A percentile compares a stretch with the other conserved stretches of the same genome.
Evolutionary conservation across 2,329 filamentous ascomycete species (phyloP).

Genomic region (Diaporthe helianthi): DNA sequence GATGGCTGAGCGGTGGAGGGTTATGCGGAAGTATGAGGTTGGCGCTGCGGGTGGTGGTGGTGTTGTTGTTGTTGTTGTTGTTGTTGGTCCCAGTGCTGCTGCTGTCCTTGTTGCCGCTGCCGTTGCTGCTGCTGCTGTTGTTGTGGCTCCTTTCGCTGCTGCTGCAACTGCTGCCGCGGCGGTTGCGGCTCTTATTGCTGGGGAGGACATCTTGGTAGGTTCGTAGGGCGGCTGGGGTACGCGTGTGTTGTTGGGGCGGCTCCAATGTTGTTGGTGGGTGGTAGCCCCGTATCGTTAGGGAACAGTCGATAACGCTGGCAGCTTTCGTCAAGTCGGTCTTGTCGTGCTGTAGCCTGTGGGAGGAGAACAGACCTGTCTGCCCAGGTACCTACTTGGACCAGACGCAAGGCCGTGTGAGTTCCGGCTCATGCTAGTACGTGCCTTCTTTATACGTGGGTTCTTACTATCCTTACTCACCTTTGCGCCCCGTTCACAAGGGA

Average conservation of each 20-base stretch:
- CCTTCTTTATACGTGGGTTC: neutral
- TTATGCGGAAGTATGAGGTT: conserved; percentile 90
- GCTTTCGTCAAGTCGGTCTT: neutral
- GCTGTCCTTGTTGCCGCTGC: neutral
- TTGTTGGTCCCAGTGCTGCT: conserved; percentile 1
- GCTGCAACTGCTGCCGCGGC: neutral
- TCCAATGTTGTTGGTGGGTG: neutral
- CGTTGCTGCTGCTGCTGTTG: neutral
- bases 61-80: neutral
- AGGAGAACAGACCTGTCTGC: neutral
- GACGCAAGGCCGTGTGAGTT: neutral
- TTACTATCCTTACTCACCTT: neutral
- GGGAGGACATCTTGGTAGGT: conserved; percentile 22
- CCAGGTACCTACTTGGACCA: neutral
- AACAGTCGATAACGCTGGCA: neutral
- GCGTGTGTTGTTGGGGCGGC: neutral
- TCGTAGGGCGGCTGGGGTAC: neutral
- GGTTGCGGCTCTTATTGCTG: conserved; percentile 4
- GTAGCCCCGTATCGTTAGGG: neutral
- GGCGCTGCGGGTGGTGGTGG: conserved; percentile 24
- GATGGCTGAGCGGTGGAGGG: conserved; percentile 87
- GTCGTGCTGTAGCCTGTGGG: neutral
- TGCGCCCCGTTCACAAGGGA: neutral
- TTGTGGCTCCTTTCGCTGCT: neutral
- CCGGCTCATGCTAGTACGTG: neutral